Base-by-base conservation (phyloP, 1,284 basidiomycete genomes). In the Inonotus hispidus region DNA sequence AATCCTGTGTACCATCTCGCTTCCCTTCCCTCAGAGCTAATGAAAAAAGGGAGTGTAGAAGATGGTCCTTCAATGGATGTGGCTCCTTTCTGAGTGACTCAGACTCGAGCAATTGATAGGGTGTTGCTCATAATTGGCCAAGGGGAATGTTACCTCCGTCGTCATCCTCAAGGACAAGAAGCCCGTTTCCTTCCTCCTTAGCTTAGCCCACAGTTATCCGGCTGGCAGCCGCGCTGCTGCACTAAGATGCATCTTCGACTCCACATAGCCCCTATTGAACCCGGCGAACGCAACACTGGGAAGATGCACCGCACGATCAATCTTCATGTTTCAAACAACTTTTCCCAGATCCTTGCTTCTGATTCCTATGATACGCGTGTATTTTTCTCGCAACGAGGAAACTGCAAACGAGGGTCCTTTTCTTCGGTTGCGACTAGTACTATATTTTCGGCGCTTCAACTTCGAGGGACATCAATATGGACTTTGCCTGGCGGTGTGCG, bases 401-500 rank as follows among this genome's bases (percentile, higher is more conserved):
- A 52, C 27, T 2, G 16, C 11, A 19, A 16, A 52, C 10, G 29
- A 32, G 32, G 29, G 50, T 16, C 4, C 16, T 32, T 23, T 35
- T 32, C 50, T 23, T 8, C 23, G 50, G 27, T 35, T 27, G 16
- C 27, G 13, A n/a, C 50, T 52, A n/a, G n/a, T n/a, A n/a, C n/a
- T n/a, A n/a, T n/a, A 52, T 52, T 32, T 52, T 52, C 50, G 29
- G 50, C 50, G 50, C 50, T 52, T 52, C 27, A 8, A 10, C 50
- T 52, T 35, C n/a, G 50, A 27, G 50, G 27, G 16, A 6, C 29
- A 6, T 52, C 50, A 35, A n/a, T 13, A 8, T 35, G 27, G 29
- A 16, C 16, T 27, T 14, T 13, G 16, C n/a, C 19, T 43, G 41
- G 46, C 16, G 27, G 27, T 32, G 50, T 35, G 32, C 19, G 47